A percentile compares a stretch with the other conserved stretches of the same genome.
These are phyloP conservation scores for Podosphaera xanthii DNA, from an alignment of 2,329 filamentous ascomycete species.

Conservation along the genomic window DNA sequence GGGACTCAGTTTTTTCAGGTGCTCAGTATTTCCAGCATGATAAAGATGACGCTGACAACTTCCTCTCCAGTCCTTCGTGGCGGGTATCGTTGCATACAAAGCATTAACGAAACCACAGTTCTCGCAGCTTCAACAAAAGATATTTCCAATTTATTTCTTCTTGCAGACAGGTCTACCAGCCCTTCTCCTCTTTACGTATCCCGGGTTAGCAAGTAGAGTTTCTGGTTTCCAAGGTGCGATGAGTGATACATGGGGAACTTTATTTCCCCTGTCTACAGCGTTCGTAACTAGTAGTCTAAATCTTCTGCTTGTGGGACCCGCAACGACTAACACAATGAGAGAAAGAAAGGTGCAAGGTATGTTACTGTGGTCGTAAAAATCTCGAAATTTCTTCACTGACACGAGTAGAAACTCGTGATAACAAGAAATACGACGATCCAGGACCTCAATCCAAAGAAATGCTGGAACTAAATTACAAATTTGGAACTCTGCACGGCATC, in stretches of 20 bases:
- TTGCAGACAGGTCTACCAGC: constrained; percentile 58
- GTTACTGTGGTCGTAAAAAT: constrained; percentile 9
- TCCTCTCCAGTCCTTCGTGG: constrained; percentile 42
- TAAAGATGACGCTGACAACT: neutral
- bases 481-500: constrained; percentile 57
- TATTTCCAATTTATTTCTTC: constrained; percentile 77
- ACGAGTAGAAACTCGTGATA: constrained; percentile 54
- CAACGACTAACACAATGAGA: constrained; percentile 51
- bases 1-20: constrained; percentile 76
- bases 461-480: constrained; percentile 54
- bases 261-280: constrained; percentile 46
- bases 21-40: constrained; percentile 9
- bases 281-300: constrained; percentile 52
- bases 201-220: constrained; percentile 24
- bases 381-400: neutral
- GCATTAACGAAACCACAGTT: constrained; percentile 62
- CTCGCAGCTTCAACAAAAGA: constrained; percentile 50
- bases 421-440: constrained; percentile 64
- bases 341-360: constrained; percentile 58
- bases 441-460: constrained; percentile 70
- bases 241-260: constrained; percentile 36
- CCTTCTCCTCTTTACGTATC: constrained; percentile 58
- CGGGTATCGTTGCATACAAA: constrained; percentile 53
- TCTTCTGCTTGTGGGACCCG: constrained; percentile 46
- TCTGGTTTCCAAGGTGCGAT: constrained; percentile 29